Conservation (phyloP, 768 basidiomycete species). For the Serendipita sp. region DNA sequence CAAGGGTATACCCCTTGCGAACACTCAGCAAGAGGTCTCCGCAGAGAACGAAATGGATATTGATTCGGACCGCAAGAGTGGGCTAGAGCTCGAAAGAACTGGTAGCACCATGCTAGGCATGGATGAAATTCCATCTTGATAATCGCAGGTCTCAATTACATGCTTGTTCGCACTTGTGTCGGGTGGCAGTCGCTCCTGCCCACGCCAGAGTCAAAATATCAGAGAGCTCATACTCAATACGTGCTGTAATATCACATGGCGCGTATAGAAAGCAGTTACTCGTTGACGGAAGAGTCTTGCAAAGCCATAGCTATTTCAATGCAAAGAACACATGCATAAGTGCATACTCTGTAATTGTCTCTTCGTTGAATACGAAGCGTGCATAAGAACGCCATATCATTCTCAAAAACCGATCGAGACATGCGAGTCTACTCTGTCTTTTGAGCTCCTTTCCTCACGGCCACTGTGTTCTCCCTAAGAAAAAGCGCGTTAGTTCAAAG, state of each 20-base stretch:
- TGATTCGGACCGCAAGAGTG: background rate
- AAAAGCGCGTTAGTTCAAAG: slow-evolving; percentile 9
- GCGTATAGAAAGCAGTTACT: background rate
- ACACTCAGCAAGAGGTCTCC: background rate
- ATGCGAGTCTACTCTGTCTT: slow-evolving; percentile 31
- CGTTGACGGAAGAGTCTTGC: background rate
- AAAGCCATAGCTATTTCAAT: no score
- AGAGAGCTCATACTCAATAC: no score
- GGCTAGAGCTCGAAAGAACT: background rate
- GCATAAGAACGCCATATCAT: background rate
- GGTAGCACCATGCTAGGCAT: background rate
- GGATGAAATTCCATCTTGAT: background rate
- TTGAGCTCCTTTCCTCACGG: slow-evolving; percentile 64
- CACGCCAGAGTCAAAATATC: no score
- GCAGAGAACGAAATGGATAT: background rate
- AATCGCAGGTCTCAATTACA: no score
- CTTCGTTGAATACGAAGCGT: no score
- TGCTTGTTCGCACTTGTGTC: no score
- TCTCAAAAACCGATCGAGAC: slow-evolving; percentile 5
- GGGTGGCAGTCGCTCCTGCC: no score
- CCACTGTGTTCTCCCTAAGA: slow-evolving; percentile 70
- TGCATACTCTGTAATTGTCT: no score
- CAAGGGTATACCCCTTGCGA: background rate
- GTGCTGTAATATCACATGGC: no score
- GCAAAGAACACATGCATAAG: no score